These are phyloP conservation scores for Arachnomyces sp. DNA, from an alignment of 2,329 filamentous ascomycete species.

Conservation along the genomic window DNA sequence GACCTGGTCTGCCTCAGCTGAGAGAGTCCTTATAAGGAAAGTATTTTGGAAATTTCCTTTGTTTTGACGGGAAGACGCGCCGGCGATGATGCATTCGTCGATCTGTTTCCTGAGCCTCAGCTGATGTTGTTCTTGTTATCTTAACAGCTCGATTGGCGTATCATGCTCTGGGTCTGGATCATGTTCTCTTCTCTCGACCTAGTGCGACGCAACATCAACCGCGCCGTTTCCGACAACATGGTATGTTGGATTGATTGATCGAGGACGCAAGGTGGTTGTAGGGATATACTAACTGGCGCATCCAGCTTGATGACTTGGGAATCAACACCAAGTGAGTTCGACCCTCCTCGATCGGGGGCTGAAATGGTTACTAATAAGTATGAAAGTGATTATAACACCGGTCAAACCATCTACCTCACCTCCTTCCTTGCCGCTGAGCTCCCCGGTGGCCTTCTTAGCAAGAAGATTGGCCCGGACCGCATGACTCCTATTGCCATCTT, in stretches of 20 bases:
- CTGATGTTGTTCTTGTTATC: too few relatives aligned
- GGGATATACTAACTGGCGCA: not conserved
- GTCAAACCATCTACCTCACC: constrained; percentile 16
- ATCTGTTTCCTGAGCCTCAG: too few relatives aligned
- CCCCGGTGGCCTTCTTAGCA: constrained; percentile 43
- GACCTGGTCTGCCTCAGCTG: constrained; percentile 20
- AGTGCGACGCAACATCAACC: constrained; percentile 50
- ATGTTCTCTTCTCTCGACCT: constrained; percentile 55
- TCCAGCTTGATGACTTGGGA: constrained; percentile 29
- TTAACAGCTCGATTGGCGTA: constrained; percentile 14
- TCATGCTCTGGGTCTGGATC: constrained; percentile 30
- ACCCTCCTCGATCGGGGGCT: not conserved
- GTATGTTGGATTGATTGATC: not conserved
- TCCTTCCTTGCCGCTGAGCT: constrained; percentile 43
- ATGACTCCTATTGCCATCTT: too few relatives aligned
- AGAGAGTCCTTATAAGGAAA: constrained; percentile 15
- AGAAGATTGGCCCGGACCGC: constrained; percentile 43
- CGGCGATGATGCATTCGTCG: too few relatives aligned
- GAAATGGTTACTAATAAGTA: too few relatives aligned
- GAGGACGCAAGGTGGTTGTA: too few relatives aligned
- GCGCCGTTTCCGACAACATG: constrained; percentile 51
- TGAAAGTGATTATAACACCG: constrained; percentile 4
- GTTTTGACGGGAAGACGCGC: too few relatives aligned
- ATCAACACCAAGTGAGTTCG: constrained; percentile 22
- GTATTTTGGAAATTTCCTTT: not conserved